phyloP scores from a whole-genome alignment of 2,329 filamentous ascomycete genomes.

The Cladosporium velox region DNA sequence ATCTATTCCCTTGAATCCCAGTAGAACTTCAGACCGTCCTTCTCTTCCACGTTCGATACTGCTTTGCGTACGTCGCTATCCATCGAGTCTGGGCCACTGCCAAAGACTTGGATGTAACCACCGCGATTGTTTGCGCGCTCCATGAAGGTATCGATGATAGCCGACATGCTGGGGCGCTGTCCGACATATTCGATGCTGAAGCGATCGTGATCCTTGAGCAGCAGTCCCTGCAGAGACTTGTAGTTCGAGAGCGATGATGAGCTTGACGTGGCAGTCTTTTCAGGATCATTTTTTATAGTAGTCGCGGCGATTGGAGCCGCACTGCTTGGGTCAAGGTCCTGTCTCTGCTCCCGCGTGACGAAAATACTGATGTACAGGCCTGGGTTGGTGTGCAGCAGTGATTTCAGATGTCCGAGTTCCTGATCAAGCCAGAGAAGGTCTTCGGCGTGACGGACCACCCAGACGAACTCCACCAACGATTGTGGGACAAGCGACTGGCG shows the following conservation, averaged over 20 bases:
- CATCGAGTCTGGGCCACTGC: constrained; percentile 35
- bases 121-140: constrained; percentile 27
- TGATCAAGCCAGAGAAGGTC: constrained; percentile 62
- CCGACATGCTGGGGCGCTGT: constrained; percentile 28
- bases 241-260: background rate
- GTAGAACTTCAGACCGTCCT: constrained; percentile 15
- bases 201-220: constrained; percentile 22
- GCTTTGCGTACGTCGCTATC: constrained; percentile 31
- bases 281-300: background rate
- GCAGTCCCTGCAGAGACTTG: constrained; percentile 21
- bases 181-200: constrained; percentile 30
- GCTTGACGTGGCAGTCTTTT: background rate
- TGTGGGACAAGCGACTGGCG: constrained; percentile 24
- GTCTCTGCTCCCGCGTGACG: constrained; percentile 55
- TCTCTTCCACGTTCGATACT: constrained; percentile 23
- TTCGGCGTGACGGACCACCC: constrained; percentile 59
- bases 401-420: constrained; percentile 56
- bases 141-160: constrained; percentile 30
- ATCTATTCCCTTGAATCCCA: constrained; percentile 20
- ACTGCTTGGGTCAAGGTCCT: background rate
- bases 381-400: constrained; percentile 33
- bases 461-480: constrained; percentile 65
- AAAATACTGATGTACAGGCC: constrained; percentile 57
- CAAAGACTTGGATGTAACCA: constrained; percentile 24
- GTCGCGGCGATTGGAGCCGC: background rate